These are phyloP conservation scores for Globisporangium ultimum DNA, from an alignment of 352 stramenopile species.

Conservation along the genomic window DNA sequence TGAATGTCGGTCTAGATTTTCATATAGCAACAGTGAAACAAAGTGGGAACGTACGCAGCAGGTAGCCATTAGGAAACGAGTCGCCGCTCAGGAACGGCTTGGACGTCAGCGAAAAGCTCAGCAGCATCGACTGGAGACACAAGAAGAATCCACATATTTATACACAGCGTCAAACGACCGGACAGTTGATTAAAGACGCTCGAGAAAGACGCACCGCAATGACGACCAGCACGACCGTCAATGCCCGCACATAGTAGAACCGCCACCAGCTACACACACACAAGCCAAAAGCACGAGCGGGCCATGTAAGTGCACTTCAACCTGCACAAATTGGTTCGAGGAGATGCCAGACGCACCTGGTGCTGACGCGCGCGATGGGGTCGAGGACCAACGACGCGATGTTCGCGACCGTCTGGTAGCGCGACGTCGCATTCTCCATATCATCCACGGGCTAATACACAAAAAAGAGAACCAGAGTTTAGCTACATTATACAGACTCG, in stretches of 20 bases:
- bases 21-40: background rate
- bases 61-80: slow-evolving; percentile 30
- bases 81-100: slow-evolving; percentile 35
- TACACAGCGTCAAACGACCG: background rate
- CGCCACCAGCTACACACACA: slow-evolving; percentile 30
- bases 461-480: slow-evolving; percentile 1
- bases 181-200: background rate
- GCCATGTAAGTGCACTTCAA: background rate
- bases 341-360: slow-evolving; percentile 17
- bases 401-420: slow-evolving; percentile 51
- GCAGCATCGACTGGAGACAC: slow-evolving; percentile 30
- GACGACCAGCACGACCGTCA: slow-evolving; percentile 27
- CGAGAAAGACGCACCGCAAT: slow-evolving; percentile 35
- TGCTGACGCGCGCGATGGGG: slow-evolving; percentile 38
- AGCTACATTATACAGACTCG: background rate
- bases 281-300: background rate
- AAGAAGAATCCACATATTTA: background rate
- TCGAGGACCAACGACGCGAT: slow-evolving; percentile 55
- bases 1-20: too few species aligned
- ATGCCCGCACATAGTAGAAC: slow-evolving; percentile 42
- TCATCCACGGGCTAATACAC: slow-evolving; percentile 26
- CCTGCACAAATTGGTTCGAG: too few species aligned
- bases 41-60: slow-evolving; percentile 37
- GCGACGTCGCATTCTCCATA: slow-evolving; percentile 32
- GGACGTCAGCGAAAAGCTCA: slow-evolving; percentile 39